Conservation (phyloP, 108 stramenopile species). For the Fragilariopsis cylindrus region DNA sequence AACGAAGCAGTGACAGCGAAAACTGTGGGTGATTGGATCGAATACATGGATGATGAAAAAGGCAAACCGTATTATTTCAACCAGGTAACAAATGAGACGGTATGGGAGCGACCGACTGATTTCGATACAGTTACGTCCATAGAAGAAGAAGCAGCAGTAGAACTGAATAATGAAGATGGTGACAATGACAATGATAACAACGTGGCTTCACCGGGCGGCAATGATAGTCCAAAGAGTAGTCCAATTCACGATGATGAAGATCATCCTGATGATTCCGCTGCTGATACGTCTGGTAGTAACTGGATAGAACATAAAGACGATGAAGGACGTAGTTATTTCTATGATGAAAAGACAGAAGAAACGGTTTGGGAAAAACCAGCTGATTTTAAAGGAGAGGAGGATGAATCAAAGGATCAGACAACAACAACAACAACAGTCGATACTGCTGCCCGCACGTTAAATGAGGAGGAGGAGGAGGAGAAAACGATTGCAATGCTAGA, state of each 20-base stretch:
- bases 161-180: slow-evolving; percentile 50
- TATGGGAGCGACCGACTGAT: slow-evolving; percentile 64
- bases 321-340: slow-evolving; percentile 49
- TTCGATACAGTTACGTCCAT: slow-evolving; percentile 24
- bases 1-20: not conserved
- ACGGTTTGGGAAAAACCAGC: slow-evolving; percentile 81
- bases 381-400: slow-evolving; percentile 20
- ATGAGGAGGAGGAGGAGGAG: slow-evolving; percentile 17
- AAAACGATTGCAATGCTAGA: not conserved
- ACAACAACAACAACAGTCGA: not conserved
- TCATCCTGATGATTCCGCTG: too few species aligned
- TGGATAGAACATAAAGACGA: slow-evolving; percentile 48
- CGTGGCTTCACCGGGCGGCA: not conserved
- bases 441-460: not conserved
- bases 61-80: slow-evolving; percentile 56
- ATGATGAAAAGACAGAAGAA: slow-evolving; percentile 50
- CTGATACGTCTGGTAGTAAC: not conserved
- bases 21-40: slow-evolving; percentile 28
- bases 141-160: slow-evolving; percentile 22
- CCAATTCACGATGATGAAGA: not conserved
- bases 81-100: slow-evolving; percentile 45
- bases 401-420: not conserved
- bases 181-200: slow-evolving; percentile 56
- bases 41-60: slow-evolving; percentile 46
- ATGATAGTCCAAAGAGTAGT: too few species aligned